Evolutionary conservation across 805 yeast species (phyloP).

Genomic region (Metschnikowia amazonensis): DNA sequence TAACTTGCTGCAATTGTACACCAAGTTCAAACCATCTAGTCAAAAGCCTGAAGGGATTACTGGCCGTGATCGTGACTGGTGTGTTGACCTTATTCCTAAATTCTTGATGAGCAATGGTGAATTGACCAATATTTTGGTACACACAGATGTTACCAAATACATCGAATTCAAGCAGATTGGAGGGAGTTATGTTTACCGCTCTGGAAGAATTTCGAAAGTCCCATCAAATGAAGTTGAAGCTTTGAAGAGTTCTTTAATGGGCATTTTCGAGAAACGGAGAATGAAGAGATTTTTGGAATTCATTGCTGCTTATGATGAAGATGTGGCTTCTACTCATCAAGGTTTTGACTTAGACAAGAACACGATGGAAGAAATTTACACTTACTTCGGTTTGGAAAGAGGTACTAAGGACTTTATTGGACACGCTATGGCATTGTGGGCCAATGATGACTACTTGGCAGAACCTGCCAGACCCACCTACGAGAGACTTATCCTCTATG

Average conservation of each 20-base stretch:
- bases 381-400: constrained; percentile 82
- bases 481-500: constrained; percentile 80
- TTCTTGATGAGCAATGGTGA: constrained; percentile 98
- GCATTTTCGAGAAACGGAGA: constrained; percentile 91
- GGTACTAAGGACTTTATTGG: constrained; percentile 97
- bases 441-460: constrained; percentile 79
- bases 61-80: constrained; percentile 97
- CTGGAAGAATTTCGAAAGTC: constrained; percentile 88
- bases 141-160: constrained; percentile 93
- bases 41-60: constrained; percentile 64
- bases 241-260: constrained; percentile 86
- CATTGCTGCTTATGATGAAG: constrained; percentile 77
- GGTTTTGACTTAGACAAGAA: constrained; percentile 80
- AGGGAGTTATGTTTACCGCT: constrained; percentile 92
- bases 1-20: constrained; percentile 63
- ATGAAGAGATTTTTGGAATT: constrained; percentile 90
- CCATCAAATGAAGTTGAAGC: constrained; percentile 94
- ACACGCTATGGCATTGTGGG: constrained; percentile 97
- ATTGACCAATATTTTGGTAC: constrained; percentile 88
- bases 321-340: constrained; percentile 74
- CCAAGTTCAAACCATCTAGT: constrained; percentile 76
- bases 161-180: constrained; percentile 94
- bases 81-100: constrained; percentile 94
- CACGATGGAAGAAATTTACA: constrained; percentile 88
- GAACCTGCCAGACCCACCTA: constrained; percentile 91